Evolutionary conservation across 2,329 filamentous ascomycete species (phyloP), one percentile per base, ranked within the genome.

Genomic region (Botrytis squamosa): DNA sequence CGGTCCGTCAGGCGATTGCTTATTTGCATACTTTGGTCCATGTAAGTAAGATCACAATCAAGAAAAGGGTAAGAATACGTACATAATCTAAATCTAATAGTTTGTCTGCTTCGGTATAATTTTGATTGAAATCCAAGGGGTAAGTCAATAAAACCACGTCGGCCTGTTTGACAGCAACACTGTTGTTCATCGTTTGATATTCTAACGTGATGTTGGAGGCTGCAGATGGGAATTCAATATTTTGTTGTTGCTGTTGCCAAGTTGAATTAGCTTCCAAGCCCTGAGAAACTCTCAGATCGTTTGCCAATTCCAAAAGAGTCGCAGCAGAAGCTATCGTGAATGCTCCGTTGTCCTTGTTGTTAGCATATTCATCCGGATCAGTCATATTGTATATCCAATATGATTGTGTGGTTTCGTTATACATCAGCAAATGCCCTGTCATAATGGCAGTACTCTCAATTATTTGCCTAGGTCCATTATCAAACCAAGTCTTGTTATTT

Each of bases 81-180:
- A 86, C 85, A 78, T 92, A 93, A 77, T 92, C 89, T 33, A 92
- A 81, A 76, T 92, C 88, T 44, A 78, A 72, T 22, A 80, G 67
- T 62, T 81, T 80, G 83, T 85, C 65, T 88, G 80, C 22, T 85
- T 86, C 76, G 87, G 85, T 33, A 80, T 86, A 81, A 62, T 88
- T 87, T 67, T 88, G 84, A 7, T 86, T 85, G 76, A 88, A 92
- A 72, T 88, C 86, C 2, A 92, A 80, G 3, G 91, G 88, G 78
- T 90, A 92, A 9, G 89, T 90, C 63, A 90, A 85, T 49, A 93
- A 82, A 40, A 92, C 88, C 22, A 93, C 87, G 81, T 93, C 91
- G 1, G 91, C 91, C 80, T 93, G 91, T 80, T 93, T 93, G 67
- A 93, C 90, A 0, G 84, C 83, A 18, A 90, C 87, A 29, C 85